phyloP scores from a whole-genome alignment of 2,329 filamentous ascomycete species.

The Bipolaris zeicola region DNA sequence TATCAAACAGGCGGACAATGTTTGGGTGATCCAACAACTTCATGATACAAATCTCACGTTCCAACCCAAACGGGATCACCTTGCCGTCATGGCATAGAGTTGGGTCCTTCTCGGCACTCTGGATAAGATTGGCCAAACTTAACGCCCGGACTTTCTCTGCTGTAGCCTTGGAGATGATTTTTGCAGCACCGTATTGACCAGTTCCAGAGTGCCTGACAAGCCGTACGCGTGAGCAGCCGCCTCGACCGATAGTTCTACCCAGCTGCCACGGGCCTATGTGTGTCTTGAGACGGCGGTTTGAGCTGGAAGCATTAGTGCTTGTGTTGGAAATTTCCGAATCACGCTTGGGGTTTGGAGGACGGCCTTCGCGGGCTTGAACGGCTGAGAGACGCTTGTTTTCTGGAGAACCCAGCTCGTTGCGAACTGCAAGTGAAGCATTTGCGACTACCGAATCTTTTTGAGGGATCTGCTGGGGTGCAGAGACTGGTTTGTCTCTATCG shows the following conservation, averaged over 20 bases:
- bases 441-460: slow-evolving; percentile 54
- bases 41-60: slow-evolving; percentile 95
- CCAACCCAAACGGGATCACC: slow-evolving; percentile 84
- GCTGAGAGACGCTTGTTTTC: slow-evolving; percentile 62
- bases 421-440: slow-evolving; percentile 52
- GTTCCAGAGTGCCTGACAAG: slow-evolving; percentile 81
- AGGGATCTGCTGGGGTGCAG: slow-evolving; percentile 37
- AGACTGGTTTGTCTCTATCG: slow-evolving; percentile 18
- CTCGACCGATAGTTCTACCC: slow-evolving; percentile 85
- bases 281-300: slow-evolving; percentile 63
- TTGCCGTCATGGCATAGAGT: slow-evolving; percentile 62
- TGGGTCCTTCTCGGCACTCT: slow-evolving; percentile 67
- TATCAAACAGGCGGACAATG: slow-evolving; percentile 91
- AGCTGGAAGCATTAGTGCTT: slow-evolving; percentile 58
- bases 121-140: slow-evolving; percentile 82
- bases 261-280: slow-evolving; percentile 94
- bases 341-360: slow-evolving; percentile 55
- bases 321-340: slow-evolving; percentile 61
- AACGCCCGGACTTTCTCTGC: slow-evolving; percentile 82
- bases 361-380: slow-evolving; percentile 54
- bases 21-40: slow-evolving; percentile 95
- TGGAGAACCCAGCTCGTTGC: slow-evolving; percentile 42
- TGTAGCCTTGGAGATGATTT: slow-evolving; percentile 85
- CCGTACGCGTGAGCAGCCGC: slow-evolving; percentile 86
- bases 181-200: slow-evolving; percentile 84